phyloP scores from a whole-genome alignment of 352 stramenopile species.

The Pseudoperonospora humuli region DNA sequence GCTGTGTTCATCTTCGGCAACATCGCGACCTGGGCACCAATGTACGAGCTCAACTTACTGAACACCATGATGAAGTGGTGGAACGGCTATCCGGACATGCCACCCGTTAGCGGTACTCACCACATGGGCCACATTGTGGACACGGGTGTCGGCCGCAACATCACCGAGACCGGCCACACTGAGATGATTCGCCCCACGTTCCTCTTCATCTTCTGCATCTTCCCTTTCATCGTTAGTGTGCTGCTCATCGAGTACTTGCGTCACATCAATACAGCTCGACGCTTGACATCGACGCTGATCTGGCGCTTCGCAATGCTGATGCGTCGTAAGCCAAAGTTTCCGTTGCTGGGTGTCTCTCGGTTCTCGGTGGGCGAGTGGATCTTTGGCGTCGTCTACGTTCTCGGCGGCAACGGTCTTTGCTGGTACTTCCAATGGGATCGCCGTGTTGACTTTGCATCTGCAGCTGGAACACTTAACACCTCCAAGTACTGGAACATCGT shows the following conservation, averaged over 20 bases:
- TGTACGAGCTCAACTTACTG: conserved; percentile 43
- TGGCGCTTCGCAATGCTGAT: conserved; percentile 38
- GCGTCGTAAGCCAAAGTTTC: conserved; percentile 42
- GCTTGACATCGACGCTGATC: conserved; percentile 26
- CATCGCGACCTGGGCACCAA: conserved; percentile 43
- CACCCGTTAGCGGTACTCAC: conserved; percentile 12
- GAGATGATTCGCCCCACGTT: conserved; percentile 65
- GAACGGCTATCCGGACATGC: conserved; percentile 44
- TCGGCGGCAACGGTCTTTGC: conserved; percentile 51
- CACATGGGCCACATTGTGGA: conserved; percentile 39
- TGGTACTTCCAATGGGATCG: conserved; percentile 56
- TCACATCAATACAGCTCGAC: conserved; percentile 33
- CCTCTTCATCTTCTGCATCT: conserved; percentile 56
- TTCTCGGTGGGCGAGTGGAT: conserved; percentile 51
- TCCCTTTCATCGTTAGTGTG: conserved; percentile 49
- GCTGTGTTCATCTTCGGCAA: conserved; percentile 53
- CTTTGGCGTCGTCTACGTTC: conserved; percentile 42
- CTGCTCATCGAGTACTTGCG: conserved; percentile 45
- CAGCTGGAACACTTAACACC: conserved; percentile 29
- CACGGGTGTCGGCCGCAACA: conserved; percentile 42
- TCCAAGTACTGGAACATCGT: conserved; percentile 54
- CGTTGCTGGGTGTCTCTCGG: conserved; percentile 31
- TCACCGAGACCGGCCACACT: conserved; percentile 44
- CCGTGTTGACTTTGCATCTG: conserved; percentile 23
- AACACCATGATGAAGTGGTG: conserved; percentile 52